Evolutionary conservation across 2,329 filamentous ascomycete genomes (phyloP), one percentile per base, ranked within the genome.

Genomic region (Dactylellina drechsleri): DNA sequence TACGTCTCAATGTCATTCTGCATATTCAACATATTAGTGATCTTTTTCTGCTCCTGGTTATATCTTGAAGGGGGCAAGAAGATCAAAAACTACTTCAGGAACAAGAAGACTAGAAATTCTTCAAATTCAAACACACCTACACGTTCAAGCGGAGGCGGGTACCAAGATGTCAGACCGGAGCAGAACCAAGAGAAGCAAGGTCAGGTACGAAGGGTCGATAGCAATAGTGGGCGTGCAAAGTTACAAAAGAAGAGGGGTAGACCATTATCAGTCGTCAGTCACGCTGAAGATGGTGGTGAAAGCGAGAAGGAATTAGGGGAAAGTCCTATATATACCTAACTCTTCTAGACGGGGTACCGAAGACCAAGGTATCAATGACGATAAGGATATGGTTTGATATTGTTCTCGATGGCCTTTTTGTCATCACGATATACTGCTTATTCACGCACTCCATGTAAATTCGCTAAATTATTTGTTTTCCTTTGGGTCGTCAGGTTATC

Each of bases 11-110:
- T 68, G 6, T 28, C 83, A 0, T 91, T 87, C 78, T 86, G 89
- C 18, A 80, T 85, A 0, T 91, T 91, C 79, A 91, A 92, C 76
- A 91, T 88, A 67, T 77, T 80, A 0, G 80, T 84, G 0, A 84
- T 87, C 6, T 87, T 86, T 72, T 41, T 83, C 8, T 84, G 85
- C 77, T 86, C 84, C 0, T 88, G 85, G 85, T 76, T 87, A 1
- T 87, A 87, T 79, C 81, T 88, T 3, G 31, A 54, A 52, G 77
- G 77, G 31, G 71, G 77, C 12, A 20, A 58, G 57, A 77, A 66
- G 59, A 76, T 59, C 20, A 68, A 60, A 47, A 60, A 68, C 26
- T 20, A 36, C n/a, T 68, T 68, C 28, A 45, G 31, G 4, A 60
- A 26, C 16, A 45, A 60, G 26, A 68, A 61, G 23, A 18, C 16